phyloP scores from a whole-genome alignment of 768 basidiomycete species.

The Russula sp. region DNA sequence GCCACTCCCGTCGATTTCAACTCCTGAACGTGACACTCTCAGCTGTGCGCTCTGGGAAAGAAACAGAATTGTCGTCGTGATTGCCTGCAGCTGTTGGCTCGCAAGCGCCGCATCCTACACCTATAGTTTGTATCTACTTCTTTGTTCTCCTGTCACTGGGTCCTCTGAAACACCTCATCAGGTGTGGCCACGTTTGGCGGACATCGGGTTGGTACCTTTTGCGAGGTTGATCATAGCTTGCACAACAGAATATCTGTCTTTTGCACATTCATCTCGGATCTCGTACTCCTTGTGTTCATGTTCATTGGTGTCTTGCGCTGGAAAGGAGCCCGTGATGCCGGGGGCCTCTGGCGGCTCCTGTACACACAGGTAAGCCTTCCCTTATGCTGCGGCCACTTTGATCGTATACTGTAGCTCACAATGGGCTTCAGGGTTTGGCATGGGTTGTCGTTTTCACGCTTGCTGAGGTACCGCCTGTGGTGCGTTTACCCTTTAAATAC shows the following conservation, averaged over 20 bases:
- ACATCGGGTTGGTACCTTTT: background rate
- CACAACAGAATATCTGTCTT: background rate
- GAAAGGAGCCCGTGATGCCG: background rate
- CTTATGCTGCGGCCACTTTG: background rate
- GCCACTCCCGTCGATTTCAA: background rate
- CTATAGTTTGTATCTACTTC: background rate
- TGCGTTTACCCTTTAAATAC: background rate
- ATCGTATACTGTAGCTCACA: background rate
- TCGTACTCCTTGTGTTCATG: background rate
- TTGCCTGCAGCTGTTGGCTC: background rate
- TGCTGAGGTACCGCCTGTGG: background rate
- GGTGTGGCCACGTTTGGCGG: background rate
- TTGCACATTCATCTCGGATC: background rate
- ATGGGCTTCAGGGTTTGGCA: background rate
- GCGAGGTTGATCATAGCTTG: background rate
- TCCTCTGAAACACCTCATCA: background rate
- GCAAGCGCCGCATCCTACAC: background rate
- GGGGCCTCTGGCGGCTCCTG: background rate
- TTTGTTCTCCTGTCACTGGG: background rate
- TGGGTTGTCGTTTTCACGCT: background rate
- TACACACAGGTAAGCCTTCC: background rate
- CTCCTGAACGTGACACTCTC: background rate
- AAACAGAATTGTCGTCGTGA: background rate
- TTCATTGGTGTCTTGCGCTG: constrained; percentile 4
- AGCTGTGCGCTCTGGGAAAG: constrained; percentile 5